Evolutionary conservation across 2,329 filamentous ascomycete species (phyloP).

Genomic region (Stachybotrys elegans): DNA sequence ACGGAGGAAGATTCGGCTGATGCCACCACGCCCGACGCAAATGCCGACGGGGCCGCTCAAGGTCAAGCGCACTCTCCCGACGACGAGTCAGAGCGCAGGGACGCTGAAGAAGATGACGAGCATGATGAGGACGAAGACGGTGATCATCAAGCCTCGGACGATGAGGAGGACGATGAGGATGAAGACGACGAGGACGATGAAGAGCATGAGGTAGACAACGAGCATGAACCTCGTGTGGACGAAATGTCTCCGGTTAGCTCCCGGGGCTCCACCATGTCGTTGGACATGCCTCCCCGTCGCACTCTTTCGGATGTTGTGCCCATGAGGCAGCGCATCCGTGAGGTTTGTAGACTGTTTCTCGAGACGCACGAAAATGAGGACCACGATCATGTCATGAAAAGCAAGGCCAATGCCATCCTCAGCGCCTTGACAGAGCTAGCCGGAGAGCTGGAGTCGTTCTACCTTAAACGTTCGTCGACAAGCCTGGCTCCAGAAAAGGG

Average conservation of each 20-base stretch:
- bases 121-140: conserved; percentile 22
- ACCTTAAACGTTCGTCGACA: conserved; percentile 49
- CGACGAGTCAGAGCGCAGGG: conserved; percentile 17
- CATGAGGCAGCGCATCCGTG: conserved; percentile 62
- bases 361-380: conserved; percentile 76
- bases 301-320: conserved; percentile 45
- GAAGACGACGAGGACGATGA: conserved; percentile 45
- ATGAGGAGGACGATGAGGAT: conserved; percentile 38
- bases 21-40: background rate
- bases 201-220: conserved; percentile 49
- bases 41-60: background rate
- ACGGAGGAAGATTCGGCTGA: conserved; percentile 31
- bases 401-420: conserved; percentile 73
- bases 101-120: conserved; percentile 21
- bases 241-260: conserved; percentile 63
- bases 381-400: conserved; percentile 65
- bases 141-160: conserved; percentile 31
- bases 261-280: conserved; percentile 59
- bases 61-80: conserved; percentile 7
- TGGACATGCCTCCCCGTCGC: conserved; percentile 49
- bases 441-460: conserved; percentile 65
- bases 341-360: conserved; percentile 77
- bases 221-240: conserved; percentile 45
- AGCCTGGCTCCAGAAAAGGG: conserved; percentile 47
- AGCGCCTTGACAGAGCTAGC: conserved; percentile 67